These are phyloP conservation scores for Canna indica DNA, from an alignment of 176 grass and related monocot genomes.

Conservation along the genomic window DNA sequence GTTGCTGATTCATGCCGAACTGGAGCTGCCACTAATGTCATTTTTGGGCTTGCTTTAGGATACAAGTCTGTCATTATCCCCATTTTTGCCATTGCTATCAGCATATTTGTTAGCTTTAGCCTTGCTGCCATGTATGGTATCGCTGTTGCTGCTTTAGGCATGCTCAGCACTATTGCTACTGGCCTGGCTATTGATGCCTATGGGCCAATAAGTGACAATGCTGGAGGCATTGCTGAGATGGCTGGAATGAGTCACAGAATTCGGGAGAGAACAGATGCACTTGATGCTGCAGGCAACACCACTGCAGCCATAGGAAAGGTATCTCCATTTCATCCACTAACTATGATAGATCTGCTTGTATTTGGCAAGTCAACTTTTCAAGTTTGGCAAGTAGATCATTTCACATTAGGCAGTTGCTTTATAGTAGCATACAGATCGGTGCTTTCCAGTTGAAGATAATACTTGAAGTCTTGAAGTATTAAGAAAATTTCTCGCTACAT, in stretches of 20 bases:
- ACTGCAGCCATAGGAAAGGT: slow-evolving; percentile 51
- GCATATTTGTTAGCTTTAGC: slow-evolving; percentile 45
- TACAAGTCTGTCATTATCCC: slow-evolving; percentile 57
- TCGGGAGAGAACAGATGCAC: slow-evolving; percentile 41
- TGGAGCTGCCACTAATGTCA: slow-evolving; percentile 48
- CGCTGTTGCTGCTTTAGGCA: slow-evolving; percentile 41
- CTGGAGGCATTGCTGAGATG: slow-evolving; percentile 48
- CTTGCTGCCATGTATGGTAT: slow-evolving; percentile 49
- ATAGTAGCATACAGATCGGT: too few relatives aligned
- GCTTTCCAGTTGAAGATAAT: background rate
- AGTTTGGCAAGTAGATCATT: background rate
- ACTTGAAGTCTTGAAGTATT: background rate
- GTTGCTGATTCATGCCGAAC: slow-evolving; percentile 48
- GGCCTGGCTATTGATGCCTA: slow-evolving; percentile 52
- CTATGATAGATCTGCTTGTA: background rate
- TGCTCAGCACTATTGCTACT: slow-evolving; percentile 46
- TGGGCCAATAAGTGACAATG: slow-evolving; percentile 49
- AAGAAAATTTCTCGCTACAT: background rate
- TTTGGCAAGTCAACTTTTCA: background rate
- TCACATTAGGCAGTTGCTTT: background rate
- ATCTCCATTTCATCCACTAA: background rate
- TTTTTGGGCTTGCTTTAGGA: slow-evolving; percentile 47
- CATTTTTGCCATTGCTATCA: slow-evolving; percentile 31
- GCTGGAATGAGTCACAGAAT: slow-evolving; percentile 53
- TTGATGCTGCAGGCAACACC: slow-evolving; percentile 42